Conservation (phyloP, 345 rosid genomes). For the Dovyalis caffra region DNA sequence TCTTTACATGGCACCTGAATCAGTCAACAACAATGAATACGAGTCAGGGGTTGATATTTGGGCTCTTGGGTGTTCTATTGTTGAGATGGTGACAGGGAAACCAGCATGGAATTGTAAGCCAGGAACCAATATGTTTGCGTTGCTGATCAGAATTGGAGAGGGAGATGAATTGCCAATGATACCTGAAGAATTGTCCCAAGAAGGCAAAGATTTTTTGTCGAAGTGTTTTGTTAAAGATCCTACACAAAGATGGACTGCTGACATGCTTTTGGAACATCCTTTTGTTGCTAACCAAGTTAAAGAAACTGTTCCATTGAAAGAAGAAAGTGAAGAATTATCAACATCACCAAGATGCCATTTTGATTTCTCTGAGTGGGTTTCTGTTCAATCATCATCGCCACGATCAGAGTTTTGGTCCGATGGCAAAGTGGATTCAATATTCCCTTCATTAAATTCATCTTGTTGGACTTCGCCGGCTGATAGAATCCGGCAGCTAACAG, state of each 20-base stretch:
- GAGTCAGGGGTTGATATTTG: conserved; percentile 33
- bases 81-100: conserved; percentile 39
- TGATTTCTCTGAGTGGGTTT: conserved; percentile 21
- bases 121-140: conserved; percentile 6
- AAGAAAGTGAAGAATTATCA: neutral
- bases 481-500: conserved; percentile 19
- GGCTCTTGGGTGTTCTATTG: conserved; percentile 38
- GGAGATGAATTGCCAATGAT: conserved; percentile 26
- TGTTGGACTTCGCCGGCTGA: neutral
- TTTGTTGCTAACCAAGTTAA: conserved; percentile 5
- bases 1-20: conserved; percentile 38
- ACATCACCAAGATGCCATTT: conserved; percentile 24
- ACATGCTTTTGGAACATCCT: conserved; percentile 34
- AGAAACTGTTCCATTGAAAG: conserved; percentile 9
- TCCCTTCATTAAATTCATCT: neutral
- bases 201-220: conserved; percentile 33
- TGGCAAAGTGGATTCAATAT: neutral
- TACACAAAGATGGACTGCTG: conserved; percentile 34
- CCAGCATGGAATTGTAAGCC: conserved; percentile 25
- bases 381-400: conserved; percentile 2
- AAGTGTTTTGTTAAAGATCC: conserved; percentile 37
- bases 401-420: conserved; percentile 13
- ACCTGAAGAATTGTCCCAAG: conserved; percentile 23
- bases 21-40: conserved; percentile 27
- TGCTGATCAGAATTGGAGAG: conserved; percentile 19